phyloP scores from a whole-genome alignment of 1,139 yeast genomes.

The Candida glucosophila region DNA sequence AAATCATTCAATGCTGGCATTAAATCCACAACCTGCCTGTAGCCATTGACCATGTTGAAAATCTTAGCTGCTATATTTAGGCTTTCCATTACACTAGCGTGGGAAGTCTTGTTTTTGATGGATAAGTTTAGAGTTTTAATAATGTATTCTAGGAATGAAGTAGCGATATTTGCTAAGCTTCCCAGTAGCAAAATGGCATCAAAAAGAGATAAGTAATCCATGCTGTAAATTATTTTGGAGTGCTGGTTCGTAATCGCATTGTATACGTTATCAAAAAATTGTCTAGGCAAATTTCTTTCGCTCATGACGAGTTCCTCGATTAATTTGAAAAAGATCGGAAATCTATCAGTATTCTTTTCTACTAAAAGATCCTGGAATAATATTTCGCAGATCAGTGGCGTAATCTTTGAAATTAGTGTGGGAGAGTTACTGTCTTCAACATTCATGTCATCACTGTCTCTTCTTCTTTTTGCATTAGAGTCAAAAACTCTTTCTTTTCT shows the following conservation, averaged over 20 bases:
- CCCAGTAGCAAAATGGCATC: slow-evolving; percentile 1
- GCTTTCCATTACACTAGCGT: slow-evolving; percentile 45
- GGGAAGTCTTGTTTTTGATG: slow-evolving; percentile 21
- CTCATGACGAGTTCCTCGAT: slow-evolving; percentile 18
- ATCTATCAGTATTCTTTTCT: slow-evolving; percentile 12
- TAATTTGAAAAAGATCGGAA: slow-evolving; percentile 17
- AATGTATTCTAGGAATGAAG: slow-evolving; percentile 24
- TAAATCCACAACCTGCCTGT: slow-evolving; percentile 11
- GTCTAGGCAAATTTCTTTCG: slow-evolving; percentile 8
- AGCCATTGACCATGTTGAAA: slow-evolving; percentile 14
- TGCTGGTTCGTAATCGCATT: slow-evolving; percentile 10
- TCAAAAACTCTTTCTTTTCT: slow-evolving; percentile 1
- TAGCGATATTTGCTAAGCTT: too few relatives aligned
- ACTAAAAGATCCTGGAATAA: slow-evolving; percentile 13
- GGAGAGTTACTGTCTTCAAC: too few relatives aligned
- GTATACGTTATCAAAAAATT: slow-evolving; percentile 14
- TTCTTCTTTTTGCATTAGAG: slow-evolving; percentile 2
- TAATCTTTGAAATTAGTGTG: slow-evolving; percentile 7
- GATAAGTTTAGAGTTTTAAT: slow-evolving; percentile 37
- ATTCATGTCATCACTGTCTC: slow-evolving; percentile 10
- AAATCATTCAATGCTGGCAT: slow-evolving; percentile 9
- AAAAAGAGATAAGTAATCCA: too few relatives aligned
- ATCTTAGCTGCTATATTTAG: slow-evolving; percentile 32
- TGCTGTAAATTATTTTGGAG: slow-evolving; percentile 14
- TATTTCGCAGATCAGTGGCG: slow-evolving; percentile 10